Conservation (phyloP, 1,284 basidiomycete species). For the Garcileccinum viscosum region DNA sequence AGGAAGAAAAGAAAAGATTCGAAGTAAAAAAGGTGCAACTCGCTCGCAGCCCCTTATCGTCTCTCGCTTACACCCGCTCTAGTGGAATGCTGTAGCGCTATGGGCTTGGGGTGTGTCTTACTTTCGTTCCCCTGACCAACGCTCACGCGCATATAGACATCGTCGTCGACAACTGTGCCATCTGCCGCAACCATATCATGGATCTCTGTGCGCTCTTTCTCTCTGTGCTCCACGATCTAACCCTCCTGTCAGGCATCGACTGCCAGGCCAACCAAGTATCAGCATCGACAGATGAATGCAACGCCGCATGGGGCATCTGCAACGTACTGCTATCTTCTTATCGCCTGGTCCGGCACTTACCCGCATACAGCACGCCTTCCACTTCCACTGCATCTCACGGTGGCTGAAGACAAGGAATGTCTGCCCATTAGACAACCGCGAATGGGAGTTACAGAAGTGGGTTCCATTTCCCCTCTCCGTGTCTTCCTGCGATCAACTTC, state of each 20-base stretch:
- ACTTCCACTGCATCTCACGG: conserved; percentile 99
- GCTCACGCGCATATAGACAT: conserved; percentile 66
- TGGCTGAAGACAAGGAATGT: conserved; percentile 99
- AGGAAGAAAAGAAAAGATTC: conserved; percentile 79
- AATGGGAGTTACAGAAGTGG: conserved; percentile 94
- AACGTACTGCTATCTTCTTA: conserved; percentile 65
- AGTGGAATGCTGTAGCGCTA: conserved; percentile 97
- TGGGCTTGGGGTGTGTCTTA: conserved; percentile 90
- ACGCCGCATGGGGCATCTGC: conserved; percentile 99
- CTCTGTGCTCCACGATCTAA: conserved; percentile 14
- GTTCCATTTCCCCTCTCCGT: conserved; percentile 35
- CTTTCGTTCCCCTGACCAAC: conserved; percentile 1
- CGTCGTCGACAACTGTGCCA: conserved; percentile 95
- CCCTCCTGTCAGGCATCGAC: conserved; percentile 81
- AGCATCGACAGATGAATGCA: conserved; percentile 95
- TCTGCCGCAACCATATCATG: conserved; percentile 98
- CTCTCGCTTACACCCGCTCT: conserved; percentile 15
- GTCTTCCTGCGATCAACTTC: conserved; percentile 1
- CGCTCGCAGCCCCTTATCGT: conserved; percentile 15
- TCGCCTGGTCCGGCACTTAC: conserved; percentile 6
- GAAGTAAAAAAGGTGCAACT: conserved; percentile 93
- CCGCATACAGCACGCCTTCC: conserved; percentile 89
- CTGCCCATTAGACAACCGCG: conserved; percentile 96
- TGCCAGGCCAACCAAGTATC: conserved; percentile 99
- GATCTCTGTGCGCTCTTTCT: conserved; percentile 79